A percentile compares a stretch with the other conserved stretches of the same genome.
Evolutionary conservation across 2,329 filamentous ascomycete genomes (phyloP).

Genomic region (Paracorniculantispora psalliotae): DNA sequence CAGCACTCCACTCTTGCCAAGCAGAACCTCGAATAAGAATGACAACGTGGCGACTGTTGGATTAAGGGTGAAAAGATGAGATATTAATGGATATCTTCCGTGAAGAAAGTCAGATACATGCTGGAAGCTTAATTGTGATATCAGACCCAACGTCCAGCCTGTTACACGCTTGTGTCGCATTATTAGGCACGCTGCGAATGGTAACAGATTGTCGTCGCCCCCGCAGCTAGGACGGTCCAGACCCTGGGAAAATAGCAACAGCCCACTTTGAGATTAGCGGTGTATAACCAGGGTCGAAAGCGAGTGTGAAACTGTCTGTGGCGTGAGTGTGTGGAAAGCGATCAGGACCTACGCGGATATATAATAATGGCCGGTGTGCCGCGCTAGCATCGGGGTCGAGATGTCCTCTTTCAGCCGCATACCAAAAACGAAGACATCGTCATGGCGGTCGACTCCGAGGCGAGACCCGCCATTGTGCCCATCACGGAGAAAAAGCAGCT

Average conservation of each 20-base stretch:
- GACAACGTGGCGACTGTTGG: neutral
- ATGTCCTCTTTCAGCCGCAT: neutral
- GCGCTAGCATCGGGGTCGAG: constrained; percentile 2
- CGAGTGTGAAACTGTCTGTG: neutral
- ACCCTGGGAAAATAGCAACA: constrained; percentile 5
- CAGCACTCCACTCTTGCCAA: constrained; percentile 2
- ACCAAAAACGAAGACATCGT: neutral
- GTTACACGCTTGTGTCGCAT: neutral
- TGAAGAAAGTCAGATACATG: neutral
- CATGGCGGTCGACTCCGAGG: constrained; percentile 8
- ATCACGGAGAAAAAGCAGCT: neutral
- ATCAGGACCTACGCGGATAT: constrained; percentile 1
- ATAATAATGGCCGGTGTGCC: neutral
- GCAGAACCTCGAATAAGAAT: neutral
- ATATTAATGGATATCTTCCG: too few relatives aligned
- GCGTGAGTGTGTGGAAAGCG: neutral
- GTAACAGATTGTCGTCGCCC: neutral
- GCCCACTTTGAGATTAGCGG: constrained; percentile 13
- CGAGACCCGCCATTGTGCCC: neutral
- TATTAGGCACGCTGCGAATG: neutral
- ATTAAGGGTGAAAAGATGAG: neutral
- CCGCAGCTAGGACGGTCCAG: constrained; percentile 9
- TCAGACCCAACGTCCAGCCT: neutral
- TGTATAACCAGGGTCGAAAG: neutral
- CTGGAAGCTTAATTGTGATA: neutral